Evolutionary conservation across 2,329 filamentous ascomycete species (phyloP).

Genomic region (Colletotrichum trifolii): DNA sequence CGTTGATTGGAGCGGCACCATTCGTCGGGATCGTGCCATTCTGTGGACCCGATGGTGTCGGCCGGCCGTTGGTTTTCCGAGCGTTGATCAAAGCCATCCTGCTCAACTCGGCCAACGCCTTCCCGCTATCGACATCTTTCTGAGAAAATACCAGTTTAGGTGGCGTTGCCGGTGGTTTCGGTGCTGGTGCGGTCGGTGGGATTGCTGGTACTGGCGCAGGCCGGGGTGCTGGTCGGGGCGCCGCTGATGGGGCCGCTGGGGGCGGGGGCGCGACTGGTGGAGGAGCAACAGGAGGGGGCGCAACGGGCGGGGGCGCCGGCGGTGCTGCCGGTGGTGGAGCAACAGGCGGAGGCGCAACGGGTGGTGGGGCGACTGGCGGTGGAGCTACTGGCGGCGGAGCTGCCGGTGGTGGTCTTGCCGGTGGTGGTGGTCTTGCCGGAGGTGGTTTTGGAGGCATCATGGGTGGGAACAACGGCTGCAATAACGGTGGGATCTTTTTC

Average conservation of each 20-base stretch:
- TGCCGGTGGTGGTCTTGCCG: background rate
- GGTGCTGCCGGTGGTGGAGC: no score
- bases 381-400: background rate
- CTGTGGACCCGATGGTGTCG: background rate
- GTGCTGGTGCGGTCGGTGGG: background rate
- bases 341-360: no score
- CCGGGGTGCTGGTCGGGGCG: background rate
- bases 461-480: no score
- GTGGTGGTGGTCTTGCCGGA: background rate
- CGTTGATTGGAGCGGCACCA: no score
- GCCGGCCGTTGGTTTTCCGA: constrained; percentile 4
- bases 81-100: constrained; percentile 13
- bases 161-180: background rate
- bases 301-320: no score
- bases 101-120: constrained; percentile 10
- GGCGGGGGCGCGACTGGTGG: no score
- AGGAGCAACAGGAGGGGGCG: no score
- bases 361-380: background rate
- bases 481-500: no score
- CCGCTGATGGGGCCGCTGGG: no score
- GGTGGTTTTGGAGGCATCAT: no score
- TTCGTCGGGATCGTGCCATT: background rate
- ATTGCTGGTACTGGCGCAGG: background rate
- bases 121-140: constrained; percentile 25
- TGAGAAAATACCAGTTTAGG: background rate